Percentiles rank a stretch among this genome's conserved stretches.
Evolutionary conservation across 768 basidiomycete species (phyloP).

Genomic region (Pleurotus pulmonarius): DNA sequence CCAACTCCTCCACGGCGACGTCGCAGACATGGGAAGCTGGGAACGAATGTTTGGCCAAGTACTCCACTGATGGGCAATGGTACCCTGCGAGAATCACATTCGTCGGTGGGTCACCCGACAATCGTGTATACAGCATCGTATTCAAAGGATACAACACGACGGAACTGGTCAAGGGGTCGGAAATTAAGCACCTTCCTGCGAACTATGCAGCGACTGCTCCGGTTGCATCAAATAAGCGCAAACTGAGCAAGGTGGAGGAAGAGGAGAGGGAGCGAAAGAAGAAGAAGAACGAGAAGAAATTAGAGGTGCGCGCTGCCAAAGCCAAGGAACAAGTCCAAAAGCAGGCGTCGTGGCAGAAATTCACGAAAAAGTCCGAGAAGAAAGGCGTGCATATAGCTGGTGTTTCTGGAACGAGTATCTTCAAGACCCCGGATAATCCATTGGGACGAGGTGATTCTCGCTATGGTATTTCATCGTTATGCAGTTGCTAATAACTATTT

Average conservation of each 20-base stretch:
- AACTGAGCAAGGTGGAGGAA: slow-evolving; percentile 75
- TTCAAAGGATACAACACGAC: slow-evolving; percentile 93
- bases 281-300: slow-evolving; percentile 94
- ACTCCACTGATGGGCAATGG: slow-evolving; percentile 79
- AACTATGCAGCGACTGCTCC: slow-evolving; percentile 43
- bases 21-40: slow-evolving; percentile 70
- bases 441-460: slow-evolving; percentile 67
- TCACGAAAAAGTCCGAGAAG: slow-evolving; percentile 91
- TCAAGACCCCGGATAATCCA: slow-evolving; percentile 93
- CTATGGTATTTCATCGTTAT: slow-evolving; percentile 13
- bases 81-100: slow-evolving; percentile 88
- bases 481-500: slow-evolving; percentile 17
- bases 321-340: slow-evolving; percentile 84
- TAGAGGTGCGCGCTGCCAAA: slow-evolving; percentile 79
- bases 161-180: slow-evolving; percentile 71
- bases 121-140: slow-evolving; percentile 83
- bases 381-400: slow-evolving; percentile 92
- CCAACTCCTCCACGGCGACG: slow-evolving; percentile 40
- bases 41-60: slow-evolving; percentile 83
- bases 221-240: slow-evolving; percentile 63
- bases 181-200: slow-evolving; percentile 66
- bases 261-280: slow-evolving; percentile 87
- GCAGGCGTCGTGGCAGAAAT: slow-evolving; percentile 91
- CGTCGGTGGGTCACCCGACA: slow-evolving; percentile 76
- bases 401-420: slow-evolving; percentile 84